Conservation (phyloP, 495 filamentous ascomycete species). For the Neurospora cerealis region DNA sequence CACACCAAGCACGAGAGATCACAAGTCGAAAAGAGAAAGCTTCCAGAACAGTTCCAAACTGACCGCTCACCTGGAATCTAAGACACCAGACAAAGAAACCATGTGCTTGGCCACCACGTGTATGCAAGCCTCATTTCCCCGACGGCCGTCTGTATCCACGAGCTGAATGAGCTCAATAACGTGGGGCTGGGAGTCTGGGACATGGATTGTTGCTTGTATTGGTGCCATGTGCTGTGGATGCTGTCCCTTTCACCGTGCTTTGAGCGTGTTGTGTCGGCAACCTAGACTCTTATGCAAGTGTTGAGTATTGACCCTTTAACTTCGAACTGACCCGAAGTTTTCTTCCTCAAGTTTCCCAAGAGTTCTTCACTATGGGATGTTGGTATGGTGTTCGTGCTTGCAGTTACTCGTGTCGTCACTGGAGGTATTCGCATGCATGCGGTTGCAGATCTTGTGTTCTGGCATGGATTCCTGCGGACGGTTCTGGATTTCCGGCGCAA, state of each 20-base stretch:
- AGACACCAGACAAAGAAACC: not conserved
- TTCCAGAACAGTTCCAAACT: not conserved
- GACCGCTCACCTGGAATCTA: not conserved
- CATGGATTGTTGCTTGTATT: not conserved
- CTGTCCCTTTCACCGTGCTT: accelerated
- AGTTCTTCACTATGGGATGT: not conserved
- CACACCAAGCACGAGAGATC: not conserved
- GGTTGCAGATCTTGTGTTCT: no score
- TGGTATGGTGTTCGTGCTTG: not conserved
- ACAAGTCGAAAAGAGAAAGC: not conserved
- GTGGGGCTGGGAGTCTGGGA: not conserved
- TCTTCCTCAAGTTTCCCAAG: not conserved
- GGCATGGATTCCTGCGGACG: no score
- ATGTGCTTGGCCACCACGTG: not conserved
- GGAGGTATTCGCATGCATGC: not conserved
- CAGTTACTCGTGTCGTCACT: not conserved
- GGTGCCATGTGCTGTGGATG: not conserved
- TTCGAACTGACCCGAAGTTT: not conserved
- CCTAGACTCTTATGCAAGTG: not conserved
- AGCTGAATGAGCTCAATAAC: not conserved
- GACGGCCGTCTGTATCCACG: not conserved
- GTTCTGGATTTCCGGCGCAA: no score
- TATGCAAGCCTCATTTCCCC: not conserved
- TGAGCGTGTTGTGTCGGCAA: not conserved
- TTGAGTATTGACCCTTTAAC: not conserved